Evolutionary conservation across 2,329 filamentous ascomycete genomes (phyloP), one percentile per base, ranked within the genome.

Genomic region (Karstenula rhodostoma): DNA sequence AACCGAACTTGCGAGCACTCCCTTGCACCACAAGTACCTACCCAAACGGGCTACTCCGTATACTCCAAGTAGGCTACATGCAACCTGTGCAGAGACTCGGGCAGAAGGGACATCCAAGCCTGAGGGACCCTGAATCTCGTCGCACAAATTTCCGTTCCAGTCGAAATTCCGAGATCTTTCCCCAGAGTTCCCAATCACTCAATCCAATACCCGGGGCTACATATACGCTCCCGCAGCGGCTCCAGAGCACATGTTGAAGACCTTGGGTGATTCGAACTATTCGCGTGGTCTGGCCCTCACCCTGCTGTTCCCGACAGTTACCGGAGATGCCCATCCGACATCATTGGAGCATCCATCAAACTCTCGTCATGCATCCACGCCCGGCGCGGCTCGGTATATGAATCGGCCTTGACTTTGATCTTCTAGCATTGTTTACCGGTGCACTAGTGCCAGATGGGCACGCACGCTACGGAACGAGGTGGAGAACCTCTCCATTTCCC

Each of bases 261-360:
- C 7, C 40, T n/a, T 43, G 1, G 6, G 35, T 7, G n/a, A 43
- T 22, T 22, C 6, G 22, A 4, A 50, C 48, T 13, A 40, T 37
- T 37, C 32, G 9, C 32, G 23, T 51, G 32, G 1, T 49, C 47
- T 19, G 17, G 27, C 25, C 27, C 3, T 17, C 48, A 37, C n/a
- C n/a, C 48, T 13, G 13, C 48, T 23, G 17, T 51, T 5, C 19
- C 48, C 48, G 48, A 51, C 25, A 40, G 5, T 51, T 37, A 40
- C 48, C 48, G 48, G 48, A 5, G 9, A 23, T 23, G n/a, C 32
- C 48, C 48, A 40, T 51, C 49, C 35, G 49, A 42, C 23, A 27
- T 13, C 13, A 40, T 40, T 29, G 3, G 9, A 12, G n/a, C 22
- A 42, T 35, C n/a, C n/a, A 3, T 35, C 17, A 22, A 49, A 22